Percentiles rank a stretch among this genome's conserved stretches.
These are phyloP conservation scores for Didymellaceae sp. DNA, from an alignment of 2,329 filamentous ascomycete species.

Conservation along the genomic window DNA sequence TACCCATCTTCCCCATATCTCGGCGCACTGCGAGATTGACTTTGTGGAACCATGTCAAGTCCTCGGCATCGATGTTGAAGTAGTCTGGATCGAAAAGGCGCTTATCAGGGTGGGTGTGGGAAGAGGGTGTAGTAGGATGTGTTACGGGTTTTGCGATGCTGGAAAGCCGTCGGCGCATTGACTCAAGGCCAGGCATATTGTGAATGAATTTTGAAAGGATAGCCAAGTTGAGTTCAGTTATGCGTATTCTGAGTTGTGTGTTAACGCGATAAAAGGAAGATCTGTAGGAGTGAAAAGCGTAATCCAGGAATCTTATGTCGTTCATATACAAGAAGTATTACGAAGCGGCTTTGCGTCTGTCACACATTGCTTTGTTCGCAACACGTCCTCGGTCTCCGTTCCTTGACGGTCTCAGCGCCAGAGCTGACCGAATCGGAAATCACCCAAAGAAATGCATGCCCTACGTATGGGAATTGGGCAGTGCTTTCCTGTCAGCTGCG, in stretches of 20 bases:
- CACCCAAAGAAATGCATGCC: slow-evolving; percentile 4
- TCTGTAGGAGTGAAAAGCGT: background rate
- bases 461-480: slow-evolving; percentile 4
- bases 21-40: slow-evolving; percentile 40
- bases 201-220: background rate
- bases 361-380: slow-evolving; percentile 2
- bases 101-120: slow-evolving; percentile 1
- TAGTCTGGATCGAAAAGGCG: slow-evolving; percentile 22
- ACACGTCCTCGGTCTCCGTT: background rate
- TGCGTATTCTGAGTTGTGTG: background rate
- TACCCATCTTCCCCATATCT: slow-evolving; percentile 74
- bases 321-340: background rate
- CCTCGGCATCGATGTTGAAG: slow-evolving; percentile 15
- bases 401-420: slow-evolving; percentile 6
- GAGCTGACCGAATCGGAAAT: background rate
- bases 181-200: slow-evolving; percentile 19
- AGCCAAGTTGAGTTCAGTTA: background rate
- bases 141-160: slow-evolving; percentile 9
- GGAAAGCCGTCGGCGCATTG: slow-evolving; percentile 16
- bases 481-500: slow-evolving; percentile 9
- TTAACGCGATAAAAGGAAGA: background rate
- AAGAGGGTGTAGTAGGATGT: background rate
- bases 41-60: slow-evolving; percentile 23
- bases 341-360: slow-evolving; percentile 2
- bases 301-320: background rate